Evolutionary conservation across 2,329 filamentous ascomycete genomes (phyloP).

Genomic region (Neocatenulostroma microsporum): DNA sequence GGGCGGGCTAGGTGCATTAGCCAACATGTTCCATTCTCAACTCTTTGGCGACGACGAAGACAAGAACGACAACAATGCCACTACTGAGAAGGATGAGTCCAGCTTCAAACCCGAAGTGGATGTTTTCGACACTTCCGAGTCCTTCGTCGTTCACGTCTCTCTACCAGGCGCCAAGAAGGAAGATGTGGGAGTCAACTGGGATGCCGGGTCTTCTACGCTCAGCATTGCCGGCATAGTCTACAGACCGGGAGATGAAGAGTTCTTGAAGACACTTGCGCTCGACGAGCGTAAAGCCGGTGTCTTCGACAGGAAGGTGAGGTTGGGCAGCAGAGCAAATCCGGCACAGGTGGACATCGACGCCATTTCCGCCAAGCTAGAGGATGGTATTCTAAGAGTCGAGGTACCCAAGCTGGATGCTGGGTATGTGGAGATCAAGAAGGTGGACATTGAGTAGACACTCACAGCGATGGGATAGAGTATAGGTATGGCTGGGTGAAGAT

Average conservation of each 20-base stretch:
- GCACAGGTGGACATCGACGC: conserved; percentile 57
- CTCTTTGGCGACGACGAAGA: conserved; percentile 30
- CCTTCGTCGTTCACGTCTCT: conserved; percentile 63
- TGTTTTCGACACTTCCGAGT: conserved; percentile 59
- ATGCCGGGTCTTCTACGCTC: conserved; percentile 58
- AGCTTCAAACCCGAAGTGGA: conserved; percentile 62
- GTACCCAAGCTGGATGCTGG: conserved; percentile 62
- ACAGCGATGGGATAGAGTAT: too few relatives aligned
- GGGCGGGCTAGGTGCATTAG: conserved; percentile 23
- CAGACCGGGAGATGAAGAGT: conserved; percentile 62
- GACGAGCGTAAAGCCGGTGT: conserved; percentile 64
- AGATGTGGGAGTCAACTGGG: conserved; percentile 69
- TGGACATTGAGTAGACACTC: conserved; percentile 38
- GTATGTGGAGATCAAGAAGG: conserved; percentile 49
- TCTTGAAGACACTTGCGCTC: conserved; percentile 55
- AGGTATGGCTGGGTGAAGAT: too few relatives aligned
- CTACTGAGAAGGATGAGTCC: conserved; percentile 32
- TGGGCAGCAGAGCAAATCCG: conserved; percentile 49
- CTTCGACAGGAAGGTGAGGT: conserved; percentile 62
- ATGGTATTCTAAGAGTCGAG: conserved; percentile 68
- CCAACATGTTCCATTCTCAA: conserved; percentile 28
- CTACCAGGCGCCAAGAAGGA: conserved; percentile 73
- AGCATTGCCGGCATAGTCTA: conserved; percentile 65
- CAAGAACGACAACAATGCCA: conserved; percentile 27
- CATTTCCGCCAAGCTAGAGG: conserved; percentile 69